A percentile compares a stretch with the other conserved stretches of the same genome.
These are phyloP conservation scores for Polyplosphaeria fusca DNA, from an alignment of 495 filamentous ascomycete genomes.

Conservation along the genomic window DNA sequence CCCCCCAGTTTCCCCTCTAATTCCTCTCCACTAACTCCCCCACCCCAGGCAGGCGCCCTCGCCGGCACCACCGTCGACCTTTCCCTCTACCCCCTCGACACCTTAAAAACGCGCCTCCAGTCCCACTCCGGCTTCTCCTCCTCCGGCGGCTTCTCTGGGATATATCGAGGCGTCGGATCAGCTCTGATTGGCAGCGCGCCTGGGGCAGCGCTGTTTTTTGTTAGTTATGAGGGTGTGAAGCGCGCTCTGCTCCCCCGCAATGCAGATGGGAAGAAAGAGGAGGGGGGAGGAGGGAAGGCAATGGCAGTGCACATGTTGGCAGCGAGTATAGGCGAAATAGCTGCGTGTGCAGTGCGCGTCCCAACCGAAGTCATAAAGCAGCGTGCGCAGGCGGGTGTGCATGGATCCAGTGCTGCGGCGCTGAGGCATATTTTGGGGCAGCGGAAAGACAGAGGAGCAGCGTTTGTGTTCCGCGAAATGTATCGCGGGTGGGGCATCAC, in stretches of 20 bases:
- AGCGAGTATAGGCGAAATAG: constrained; percentile 84
- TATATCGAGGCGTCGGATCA: constrained; percentile 67
- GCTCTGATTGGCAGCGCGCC: constrained; percentile 88
- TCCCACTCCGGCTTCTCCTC: constrained; percentile 75
- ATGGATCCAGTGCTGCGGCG: constrained; percentile 57
- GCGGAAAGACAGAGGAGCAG: constrained; percentile 42
- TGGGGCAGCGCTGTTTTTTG: constrained; percentile 97
- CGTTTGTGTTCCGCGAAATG: constrained; percentile 71
- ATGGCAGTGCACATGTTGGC: constrained; percentile 72
- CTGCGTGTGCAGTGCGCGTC: constrained; percentile 87
- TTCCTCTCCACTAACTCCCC: constrained; percentile 41
- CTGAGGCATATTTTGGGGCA: constrained; percentile 66
- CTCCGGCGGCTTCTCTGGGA: constrained; percentile 69
- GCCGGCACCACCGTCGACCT: constrained; percentile 47
- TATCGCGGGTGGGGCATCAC: constrained; percentile 91
- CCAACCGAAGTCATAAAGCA: constrained; percentile 98
- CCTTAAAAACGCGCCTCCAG: constrained; percentile 67
- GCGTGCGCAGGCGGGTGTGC: constrained; percentile 81
- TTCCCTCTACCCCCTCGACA: constrained; percentile 46
- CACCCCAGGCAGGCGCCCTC: constrained; percentile 46
- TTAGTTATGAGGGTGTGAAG: constrained; percentile 88
- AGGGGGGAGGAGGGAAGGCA: constrained; percentile 7
- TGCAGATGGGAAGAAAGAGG: constrained; percentile 23
- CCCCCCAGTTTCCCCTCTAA: too few species aligned
- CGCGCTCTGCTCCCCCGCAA: constrained; percentile 19